Base-by-base conservation (phyloP, 78 protist genomes). In the Emiliania huxleyi region DNA sequence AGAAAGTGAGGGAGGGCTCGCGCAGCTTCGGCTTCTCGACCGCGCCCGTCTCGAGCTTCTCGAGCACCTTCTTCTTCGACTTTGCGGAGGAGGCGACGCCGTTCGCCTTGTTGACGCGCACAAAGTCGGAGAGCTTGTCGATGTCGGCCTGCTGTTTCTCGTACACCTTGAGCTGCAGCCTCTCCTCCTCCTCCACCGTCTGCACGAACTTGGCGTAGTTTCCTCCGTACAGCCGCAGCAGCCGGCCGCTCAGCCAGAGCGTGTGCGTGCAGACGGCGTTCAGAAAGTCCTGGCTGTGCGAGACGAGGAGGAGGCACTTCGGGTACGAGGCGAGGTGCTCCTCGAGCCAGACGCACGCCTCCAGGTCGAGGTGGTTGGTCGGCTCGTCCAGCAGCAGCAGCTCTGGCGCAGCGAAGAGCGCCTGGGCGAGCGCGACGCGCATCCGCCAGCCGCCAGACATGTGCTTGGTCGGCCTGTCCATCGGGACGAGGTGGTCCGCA, bases 261-360 rank as follows among this genome's bases (percentile, higher is more conserved):
- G 96, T 98, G 93, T 98, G 90, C n/a, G 97, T 96, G 95, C 98
- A 96, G 71, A 98, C 98, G 5, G 90, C 81, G 93, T 98, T 96
- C 40, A 98, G 89, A 94, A 98, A 97, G 62, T 97, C 95, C 92
- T 97, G 49, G 33, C 91, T 92, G 91, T 98, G 99, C 38, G 98
- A 96, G 55, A 98, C 93, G 44, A 98, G 49, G 26, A 98, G 43
- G 11, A 98, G 91, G 87, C 95, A 95, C 40, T 93, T 48, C 52
- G 93, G 93, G 94, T 96, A 96, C 29, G 26, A 81, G 5, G 88
- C 42, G 19, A 98, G 92, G 94, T 98, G 96, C 40, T 96, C 93
- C 93, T 98, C 99, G 35, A 98, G 95, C 98, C 98, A 98, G 77
- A 96, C 96, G 88, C 96, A 93, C 29, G 98, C 98, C 79, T n/a